Evolutionary conservation across 176 grass and related monocot species (phyloP).

Genomic region (Triticum urartu): DNA sequence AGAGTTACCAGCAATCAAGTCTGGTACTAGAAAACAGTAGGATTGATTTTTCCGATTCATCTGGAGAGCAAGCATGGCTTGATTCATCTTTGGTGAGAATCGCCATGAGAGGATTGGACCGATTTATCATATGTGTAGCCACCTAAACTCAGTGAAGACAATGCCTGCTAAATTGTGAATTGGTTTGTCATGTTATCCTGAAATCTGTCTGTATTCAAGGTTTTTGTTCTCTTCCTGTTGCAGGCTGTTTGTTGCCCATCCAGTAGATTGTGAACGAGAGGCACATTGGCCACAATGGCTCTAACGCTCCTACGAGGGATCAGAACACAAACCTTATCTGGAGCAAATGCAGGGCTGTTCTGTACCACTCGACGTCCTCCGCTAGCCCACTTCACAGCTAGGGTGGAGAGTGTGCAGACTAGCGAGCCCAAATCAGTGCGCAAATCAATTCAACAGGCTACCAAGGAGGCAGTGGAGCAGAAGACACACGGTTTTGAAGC

Average conservation of each 20-base stretch:
- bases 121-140: constrained; percentile 2
- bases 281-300: constrained; percentile 40
- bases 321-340: constrained; percentile 19
- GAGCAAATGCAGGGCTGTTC: constrained; percentile 27
- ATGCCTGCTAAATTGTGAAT: neutral
- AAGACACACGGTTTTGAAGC: no score
- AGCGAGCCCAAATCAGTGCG: constrained; percentile 27
- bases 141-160: neutral
- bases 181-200: neutral
- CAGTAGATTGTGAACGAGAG: neutral
- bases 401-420: constrained; percentile 36
- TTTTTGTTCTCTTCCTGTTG: neutral
- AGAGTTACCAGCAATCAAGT: no score
- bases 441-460: constrained; percentile 49
- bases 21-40: no score
- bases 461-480: constrained; percentile 44
- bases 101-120: neutral
- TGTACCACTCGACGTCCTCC: constrained; percentile 23
- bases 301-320: constrained; percentile 63
- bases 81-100: neutral
- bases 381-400: constrained; percentile 17
- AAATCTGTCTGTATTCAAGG: neutral
- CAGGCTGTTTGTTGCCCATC: neutral
- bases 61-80: neutral
- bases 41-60: neutral